These are phyloP conservation scores for Fusarium abutilonis DNA, from an alignment of 2,329 filamentous ascomycete species.

Conservation along the genomic window DNA sequence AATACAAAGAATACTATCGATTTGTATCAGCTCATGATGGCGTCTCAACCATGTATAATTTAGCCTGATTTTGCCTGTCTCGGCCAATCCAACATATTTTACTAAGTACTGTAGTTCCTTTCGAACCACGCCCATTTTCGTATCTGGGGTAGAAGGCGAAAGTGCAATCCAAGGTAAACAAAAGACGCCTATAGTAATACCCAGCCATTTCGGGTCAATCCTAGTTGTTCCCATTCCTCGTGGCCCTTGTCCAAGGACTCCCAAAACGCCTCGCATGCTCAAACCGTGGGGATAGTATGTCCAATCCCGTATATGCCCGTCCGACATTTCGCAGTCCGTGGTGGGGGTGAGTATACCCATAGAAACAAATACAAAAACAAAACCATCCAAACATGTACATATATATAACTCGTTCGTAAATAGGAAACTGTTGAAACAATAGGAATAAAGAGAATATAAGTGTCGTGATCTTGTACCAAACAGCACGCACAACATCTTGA, in stretches of 20 bases:
- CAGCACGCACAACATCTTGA: constrained; percentile 10
- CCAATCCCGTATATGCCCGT: constrained; percentile 22
- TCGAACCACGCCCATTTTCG: constrained; percentile 29
- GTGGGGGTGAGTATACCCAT: constrained; percentile 9
- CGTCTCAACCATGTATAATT: constrained; percentile 34
- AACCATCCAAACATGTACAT: constrained; percentile 21
- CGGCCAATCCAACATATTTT: constrained; percentile 15
- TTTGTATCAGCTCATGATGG: constrained; percentile 40
- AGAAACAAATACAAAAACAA: constrained; percentile 9
- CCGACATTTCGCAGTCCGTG: constrained; percentile 12
- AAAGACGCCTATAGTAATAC: constrained; percentile 27
- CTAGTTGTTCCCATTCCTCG: constrained; percentile 16
- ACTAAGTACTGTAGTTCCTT: constrained; percentile 25
- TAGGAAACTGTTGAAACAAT: constrained; percentile 35
- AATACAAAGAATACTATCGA: constrained; percentile 25
- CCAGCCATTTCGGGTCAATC: constrained; percentile 26
- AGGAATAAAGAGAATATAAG: constrained; percentile 16
- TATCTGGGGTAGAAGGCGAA: constrained; percentile 25
- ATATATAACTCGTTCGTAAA: constrained; percentile 10
- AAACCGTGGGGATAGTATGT: constrained; percentile 16
- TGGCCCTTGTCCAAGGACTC: constrained; percentile 25
- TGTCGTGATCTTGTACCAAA: constrained; percentile 16
- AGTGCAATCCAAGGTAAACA: constrained; percentile 17
- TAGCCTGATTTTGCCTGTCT: constrained; percentile 21
- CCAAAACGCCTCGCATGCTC: constrained; percentile 38